These are phyloP conservation scores for Talinum fruticosum DNA, from an alignment of 148 eudicot species.

Conservation along the genomic window DNA sequence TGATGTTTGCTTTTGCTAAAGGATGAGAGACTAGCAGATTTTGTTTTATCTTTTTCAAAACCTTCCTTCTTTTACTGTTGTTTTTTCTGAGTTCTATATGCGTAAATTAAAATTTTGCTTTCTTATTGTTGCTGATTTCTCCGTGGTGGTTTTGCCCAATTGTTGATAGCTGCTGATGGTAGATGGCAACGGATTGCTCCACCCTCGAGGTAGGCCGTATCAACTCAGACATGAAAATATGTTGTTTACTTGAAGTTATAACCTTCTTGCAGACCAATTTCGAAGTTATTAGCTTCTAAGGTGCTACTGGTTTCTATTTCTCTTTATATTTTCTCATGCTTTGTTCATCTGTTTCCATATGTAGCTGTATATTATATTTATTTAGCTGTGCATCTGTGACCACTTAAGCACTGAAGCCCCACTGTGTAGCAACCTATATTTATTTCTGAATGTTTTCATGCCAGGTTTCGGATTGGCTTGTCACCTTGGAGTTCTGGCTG, in stretches of 20 bases:
- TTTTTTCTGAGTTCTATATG: not conserved
- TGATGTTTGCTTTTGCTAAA: no score
- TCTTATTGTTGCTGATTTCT: not conserved
- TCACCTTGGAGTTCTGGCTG: constrained; percentile 86
- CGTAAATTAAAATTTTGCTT: not conserved
- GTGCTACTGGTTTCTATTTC: no score
- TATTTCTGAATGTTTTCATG: constrained; percentile 17
- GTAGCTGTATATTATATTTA: not conserved
- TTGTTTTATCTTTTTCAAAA: no score
- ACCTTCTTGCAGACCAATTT: not conserved
- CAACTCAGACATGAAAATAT: not conserved
- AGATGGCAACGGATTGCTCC: constrained; percentile 97
- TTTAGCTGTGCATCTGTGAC: no score
- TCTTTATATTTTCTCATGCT: not conserved
- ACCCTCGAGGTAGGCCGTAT: constrained; percentile 77
- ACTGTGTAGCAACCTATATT: not conserved
- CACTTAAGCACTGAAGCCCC: not conserved
- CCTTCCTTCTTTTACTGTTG: no score
- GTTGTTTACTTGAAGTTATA: not conserved
- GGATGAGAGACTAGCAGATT: no score
- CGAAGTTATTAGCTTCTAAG: not conserved
- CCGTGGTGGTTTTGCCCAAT: not conserved
- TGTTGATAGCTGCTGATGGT: constrained; percentile 77
- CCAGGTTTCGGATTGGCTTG: constrained; percentile 96
- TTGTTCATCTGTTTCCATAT: not conserved